Evolutionary conservation across 108 stramenopile genomes (phyloP).

Genomic region (Conticribra guillardii): DNA sequence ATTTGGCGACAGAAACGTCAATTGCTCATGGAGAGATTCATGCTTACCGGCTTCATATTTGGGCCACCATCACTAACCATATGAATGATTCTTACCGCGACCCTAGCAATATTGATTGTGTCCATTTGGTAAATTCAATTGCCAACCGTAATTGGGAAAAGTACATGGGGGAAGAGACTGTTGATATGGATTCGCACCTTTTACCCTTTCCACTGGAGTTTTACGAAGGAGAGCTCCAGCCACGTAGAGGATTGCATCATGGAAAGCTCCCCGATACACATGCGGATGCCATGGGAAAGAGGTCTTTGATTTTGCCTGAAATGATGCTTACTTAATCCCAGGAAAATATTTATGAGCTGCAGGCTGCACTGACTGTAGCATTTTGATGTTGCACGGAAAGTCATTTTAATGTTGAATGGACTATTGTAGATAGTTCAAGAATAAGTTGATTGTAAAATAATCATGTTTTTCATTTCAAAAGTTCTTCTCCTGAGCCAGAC

Average conservation of each 20-base stretch:
- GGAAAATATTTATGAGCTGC: too few relatives aligned
- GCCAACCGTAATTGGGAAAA: conserved; percentile 48
- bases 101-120: conserved; percentile 50
- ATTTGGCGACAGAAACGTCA: conserved; percentile 40
- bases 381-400: too few relatives aligned
- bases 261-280: conserved; percentile 50
- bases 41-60: conserved; percentile 49
- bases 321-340: conserved; percentile 43
- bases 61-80: conserved; percentile 46
- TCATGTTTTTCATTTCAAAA: too few relatives aligned
- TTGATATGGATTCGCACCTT: conserved; percentile 48
- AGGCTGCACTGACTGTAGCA: too few relatives aligned
- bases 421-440: too few relatives aligned
- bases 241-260: conserved; percentile 35
- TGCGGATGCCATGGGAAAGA: conserved; percentile 44
- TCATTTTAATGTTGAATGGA: too few relatives aligned
- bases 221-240: conserved; percentile 28
- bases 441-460: too few relatives aligned
- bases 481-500: too few relatives aligned
- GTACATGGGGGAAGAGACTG: conserved; percentile 38
- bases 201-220: conserved; percentile 46
- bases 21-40: conserved; percentile 51
- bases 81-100: conserved; percentile 54
- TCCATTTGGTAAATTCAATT: conserved; percentile 42
- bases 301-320: conserved; percentile 43